These are phyloP conservation scores for Suhomyces anneliseae DNA, from an alignment of 1,139 yeast species.

Conservation along the genomic window DNA sequence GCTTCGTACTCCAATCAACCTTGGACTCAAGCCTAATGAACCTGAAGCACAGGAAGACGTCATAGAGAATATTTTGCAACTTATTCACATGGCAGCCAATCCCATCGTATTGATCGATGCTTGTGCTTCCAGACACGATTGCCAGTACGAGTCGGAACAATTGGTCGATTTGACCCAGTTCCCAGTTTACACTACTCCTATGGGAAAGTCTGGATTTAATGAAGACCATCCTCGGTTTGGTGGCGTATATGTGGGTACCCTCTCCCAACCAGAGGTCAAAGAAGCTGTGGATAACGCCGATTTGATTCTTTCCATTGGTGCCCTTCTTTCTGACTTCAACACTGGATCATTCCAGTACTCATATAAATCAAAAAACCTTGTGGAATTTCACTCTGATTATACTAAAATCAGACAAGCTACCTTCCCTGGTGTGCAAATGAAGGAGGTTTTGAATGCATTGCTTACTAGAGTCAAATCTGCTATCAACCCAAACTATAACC, in stretches of 20 bases:
- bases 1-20: conserved; percentile 34
- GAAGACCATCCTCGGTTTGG: conserved; percentile 20
- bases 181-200: conserved; percentile 22
- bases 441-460: conserved; percentile 25
- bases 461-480: conserved; percentile 9
- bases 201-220: conserved; percentile 22
- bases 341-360: conserved; percentile 44
- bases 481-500: conserved; percentile 10
- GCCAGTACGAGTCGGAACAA: conserved; percentile 30
- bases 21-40: conserved; percentile 29
- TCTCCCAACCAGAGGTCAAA: conserved; percentile 21
- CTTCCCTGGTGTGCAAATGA: conserved; percentile 39
- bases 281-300: conserved; percentile 21
- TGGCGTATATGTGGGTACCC: conserved; percentile 23
- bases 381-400: conserved; percentile 43
- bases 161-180: conserved; percentile 34
- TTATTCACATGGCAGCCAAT: conserved; percentile 29
- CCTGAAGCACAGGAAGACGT: conserved; percentile 34
- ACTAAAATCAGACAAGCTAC: conserved; percentile 37
- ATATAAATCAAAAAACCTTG: conserved; percentile 35
- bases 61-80: conserved; percentile 25
- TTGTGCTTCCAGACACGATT: conserved; percentile 36
- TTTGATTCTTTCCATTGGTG: conserved; percentile 24
- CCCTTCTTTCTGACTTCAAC: conserved; percentile 40
- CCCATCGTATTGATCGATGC: conserved; percentile 41